A percentile compares a stretch with the other conserved stretches of the same genome.
phyloP scores from a whole-genome alignment of 106 monocot genomes.

The Phalaenopsis equestris region DNA sequence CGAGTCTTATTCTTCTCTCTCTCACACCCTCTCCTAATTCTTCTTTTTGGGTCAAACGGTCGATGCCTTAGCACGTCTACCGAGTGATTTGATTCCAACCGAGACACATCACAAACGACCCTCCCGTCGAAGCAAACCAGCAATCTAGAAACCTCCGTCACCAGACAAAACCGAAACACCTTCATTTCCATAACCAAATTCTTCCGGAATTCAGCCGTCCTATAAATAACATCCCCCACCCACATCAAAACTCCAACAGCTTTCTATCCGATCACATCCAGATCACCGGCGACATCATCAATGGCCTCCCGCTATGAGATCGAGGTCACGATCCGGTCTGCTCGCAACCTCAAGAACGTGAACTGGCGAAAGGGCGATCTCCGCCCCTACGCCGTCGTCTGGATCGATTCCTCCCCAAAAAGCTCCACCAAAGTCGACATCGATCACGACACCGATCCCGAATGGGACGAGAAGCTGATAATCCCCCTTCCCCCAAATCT shows the following conservation, averaged over 20 bases:
- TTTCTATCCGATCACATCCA: background rate
- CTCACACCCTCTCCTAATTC: too few species aligned
- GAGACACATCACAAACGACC: too few species aligned
- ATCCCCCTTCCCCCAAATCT: constrained; percentile 27
- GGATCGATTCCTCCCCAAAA: constrained; percentile 56
- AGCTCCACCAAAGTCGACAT: constrained; percentile 63
- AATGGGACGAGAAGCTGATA: constrained; percentile 64
- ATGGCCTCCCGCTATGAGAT: constrained; percentile 51
- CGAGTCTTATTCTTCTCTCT: too few species aligned
- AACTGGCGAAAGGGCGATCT: constrained; percentile 72
- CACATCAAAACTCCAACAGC: background rate
- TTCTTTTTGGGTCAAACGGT: too few species aligned
- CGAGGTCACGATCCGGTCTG: constrained; percentile 48
- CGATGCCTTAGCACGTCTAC: too few species aligned
- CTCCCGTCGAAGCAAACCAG: background rate
- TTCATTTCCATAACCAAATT: background rate
- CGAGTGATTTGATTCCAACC: too few species aligned
- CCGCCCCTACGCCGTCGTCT: constrained; percentile 57
- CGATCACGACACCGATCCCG: constrained; percentile 39
- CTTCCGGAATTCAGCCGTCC: background rate
- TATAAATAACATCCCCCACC: background rate
- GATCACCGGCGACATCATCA: background rate
- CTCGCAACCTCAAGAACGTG: constrained; percentile 74
- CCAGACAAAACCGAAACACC: background rate
- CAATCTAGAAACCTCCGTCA: background rate